Conservation (phyloP, 2,329 filamentous ascomycete species). For the Xylariaceae sp. region DNA sequence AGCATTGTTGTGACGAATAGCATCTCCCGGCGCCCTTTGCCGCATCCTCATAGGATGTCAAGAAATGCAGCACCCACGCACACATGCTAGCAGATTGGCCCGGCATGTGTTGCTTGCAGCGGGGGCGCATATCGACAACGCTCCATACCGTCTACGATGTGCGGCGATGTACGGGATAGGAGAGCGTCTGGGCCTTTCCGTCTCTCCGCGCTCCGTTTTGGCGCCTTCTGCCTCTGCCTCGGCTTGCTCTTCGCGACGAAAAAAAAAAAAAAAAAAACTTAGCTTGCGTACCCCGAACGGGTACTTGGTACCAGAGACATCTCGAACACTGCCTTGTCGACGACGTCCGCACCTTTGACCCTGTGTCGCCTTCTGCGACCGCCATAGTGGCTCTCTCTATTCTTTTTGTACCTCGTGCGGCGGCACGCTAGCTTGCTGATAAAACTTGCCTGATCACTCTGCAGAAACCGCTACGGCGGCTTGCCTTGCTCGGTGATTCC, state of each 20-base stretch:
- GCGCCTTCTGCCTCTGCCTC: constrained; percentile 1
- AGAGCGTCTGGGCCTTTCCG: background rate
- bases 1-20: constrained; percentile 33
- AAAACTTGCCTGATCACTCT: constrained; percentile 18
- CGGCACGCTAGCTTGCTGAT: constrained; percentile 10
- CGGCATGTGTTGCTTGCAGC: constrained; percentile 34
- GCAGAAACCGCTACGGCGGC: constrained; percentile 26
- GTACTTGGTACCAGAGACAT: background rate
- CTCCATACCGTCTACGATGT: constrained; percentile 1
- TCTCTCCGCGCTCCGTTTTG: constrained; percentile 1
- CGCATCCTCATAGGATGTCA: constrained; percentile 37
- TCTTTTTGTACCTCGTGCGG: background rate
- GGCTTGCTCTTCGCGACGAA: background rate
- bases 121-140: constrained; percentile 20
- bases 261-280: background rate
- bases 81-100: constrained; percentile 39
- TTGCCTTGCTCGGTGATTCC: constrained; percentile 31
- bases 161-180: background rate
- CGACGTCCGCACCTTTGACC: background rate
- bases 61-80: constrained; percentile 37
- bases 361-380: constrained; percentile 13
- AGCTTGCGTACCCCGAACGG: no score
- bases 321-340: background rate
- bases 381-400: background rate
- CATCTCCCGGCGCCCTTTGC: constrained; percentile 28